Conservation (phyloP, 805 yeast species). For the Sporopachydermia lactativora region DNA sequence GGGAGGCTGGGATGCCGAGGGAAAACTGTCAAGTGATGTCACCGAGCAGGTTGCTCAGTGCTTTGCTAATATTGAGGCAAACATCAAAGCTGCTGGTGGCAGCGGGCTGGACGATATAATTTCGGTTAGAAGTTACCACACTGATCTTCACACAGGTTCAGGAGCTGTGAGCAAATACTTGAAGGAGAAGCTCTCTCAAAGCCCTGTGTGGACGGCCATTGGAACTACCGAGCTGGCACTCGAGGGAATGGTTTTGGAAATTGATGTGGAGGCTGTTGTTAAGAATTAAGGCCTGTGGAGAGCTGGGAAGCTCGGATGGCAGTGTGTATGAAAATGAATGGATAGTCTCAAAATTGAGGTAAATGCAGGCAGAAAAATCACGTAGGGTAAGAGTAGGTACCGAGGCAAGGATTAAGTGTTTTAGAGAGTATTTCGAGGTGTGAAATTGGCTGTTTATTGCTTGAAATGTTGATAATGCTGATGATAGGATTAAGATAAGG, state of each 20-base stretch:
- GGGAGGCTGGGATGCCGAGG: slow-evolving; percentile 8
- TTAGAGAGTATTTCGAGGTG: too few species aligned
- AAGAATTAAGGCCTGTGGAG: slow-evolving; percentile 1
- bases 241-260: slow-evolving; percentile 6
- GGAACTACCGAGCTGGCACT: slow-evolving; percentile 4
- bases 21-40: slow-evolving; percentile 3
- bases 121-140: slow-evolving; percentile 5
- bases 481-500: too few species aligned
- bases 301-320: too few species aligned
- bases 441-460: too few species aligned
- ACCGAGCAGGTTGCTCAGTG: slow-evolving; percentile 4
- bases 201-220: slow-evolving; percentile 7
- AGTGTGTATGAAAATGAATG: too few species aligned
- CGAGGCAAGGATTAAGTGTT: too few species aligned
- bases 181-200: background rate
- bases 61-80: slow-evolving; percentile 2
- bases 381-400: too few species aligned
- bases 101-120: slow-evolving; percentile 2
- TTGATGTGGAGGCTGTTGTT: slow-evolving; percentile 6
- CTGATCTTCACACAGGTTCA: slow-evolving; percentile 3
- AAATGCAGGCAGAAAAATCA: too few species aligned
- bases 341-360: too few species aligned
- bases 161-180: background rate
- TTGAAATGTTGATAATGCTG: too few species aligned
- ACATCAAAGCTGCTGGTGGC: slow-evolving; percentile 2